phyloP scores from a whole-genome alignment of 495 filamentous ascomycete species.

The Penicillium psychrofluorescens region DNA sequence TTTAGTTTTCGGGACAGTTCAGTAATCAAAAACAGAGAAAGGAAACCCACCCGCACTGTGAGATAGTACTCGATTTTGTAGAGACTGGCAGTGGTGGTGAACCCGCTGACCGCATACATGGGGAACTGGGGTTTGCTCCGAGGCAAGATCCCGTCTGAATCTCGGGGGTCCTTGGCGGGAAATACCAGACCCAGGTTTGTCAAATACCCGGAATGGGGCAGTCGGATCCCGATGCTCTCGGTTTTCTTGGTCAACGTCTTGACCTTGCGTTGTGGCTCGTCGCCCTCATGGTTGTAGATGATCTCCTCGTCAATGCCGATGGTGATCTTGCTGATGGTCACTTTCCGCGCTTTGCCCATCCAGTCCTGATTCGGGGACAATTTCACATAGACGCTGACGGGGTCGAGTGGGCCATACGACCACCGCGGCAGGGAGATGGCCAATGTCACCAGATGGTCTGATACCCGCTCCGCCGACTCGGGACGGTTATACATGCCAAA shows the following conservation, averaged over 20 bases:
- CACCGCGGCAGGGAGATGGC: slow-evolving; percentile 87
- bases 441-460: slow-evolving; percentile 87
- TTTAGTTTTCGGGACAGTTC: slow-evolving; percentile 4
- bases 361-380: slow-evolving; percentile 86
- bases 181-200: slow-evolving; percentile 89
- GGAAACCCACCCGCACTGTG: slow-evolving; percentile 70
- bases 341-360: slow-evolving; percentile 80
- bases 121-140: slow-evolving; percentile 82
- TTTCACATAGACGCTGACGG: slow-evolving; percentile 92
- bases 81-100: slow-evolving; percentile 87
- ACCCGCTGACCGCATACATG: slow-evolving; percentile 78
- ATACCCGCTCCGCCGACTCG: slow-evolving; percentile 73
- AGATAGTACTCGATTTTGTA: slow-evolving; percentile 99
- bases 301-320: slow-evolving; percentile 95
- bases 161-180: slow-evolving; percentile 81
- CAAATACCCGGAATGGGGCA: slow-evolving; percentile 82
- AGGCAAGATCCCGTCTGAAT: slow-evolving; percentile 81
- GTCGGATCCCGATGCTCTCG: slow-evolving; percentile 68
- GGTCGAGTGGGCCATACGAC: slow-evolving; percentile 94
- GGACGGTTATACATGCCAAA: slow-evolving; percentile 99
- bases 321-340: slow-evolving; percentile 90
- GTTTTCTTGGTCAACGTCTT: slow-evolving; percentile 80
- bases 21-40: no score
- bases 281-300: slow-evolving; percentile 95
- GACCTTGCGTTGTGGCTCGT: slow-evolving; percentile 85